A percentile compares a stretch with the other conserved stretches of the same genome.
phyloP scores from a whole-genome alignment of 768 basidiomycete species.

The Macrocybe gigantea region DNA sequence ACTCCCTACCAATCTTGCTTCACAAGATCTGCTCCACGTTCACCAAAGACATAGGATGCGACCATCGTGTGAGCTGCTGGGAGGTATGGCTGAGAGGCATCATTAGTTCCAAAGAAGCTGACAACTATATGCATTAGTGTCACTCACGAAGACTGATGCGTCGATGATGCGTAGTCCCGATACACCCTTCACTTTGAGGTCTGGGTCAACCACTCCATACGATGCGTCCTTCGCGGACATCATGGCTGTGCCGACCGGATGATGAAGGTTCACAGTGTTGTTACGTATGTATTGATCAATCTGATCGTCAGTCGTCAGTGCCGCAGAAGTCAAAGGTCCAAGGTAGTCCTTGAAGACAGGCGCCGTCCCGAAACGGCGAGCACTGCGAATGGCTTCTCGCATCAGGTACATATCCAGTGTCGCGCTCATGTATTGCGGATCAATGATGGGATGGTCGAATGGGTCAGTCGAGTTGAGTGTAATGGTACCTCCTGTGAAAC shows the following conservation, averaged over 20 bases:
- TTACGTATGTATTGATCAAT: slow-evolving; percentile 13
- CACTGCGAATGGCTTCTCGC: not conserved
- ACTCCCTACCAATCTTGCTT: not conserved
- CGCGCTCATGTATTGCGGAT: slow-evolving; percentile 22
- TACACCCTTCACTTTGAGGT: slow-evolving; percentile 23
- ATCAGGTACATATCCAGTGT: not conserved
- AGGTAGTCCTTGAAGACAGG: not conserved
- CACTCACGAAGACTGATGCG: slow-evolving; percentile 15
- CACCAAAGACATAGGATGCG: not conserved
- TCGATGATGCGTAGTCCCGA: slow-evolving; percentile 25
- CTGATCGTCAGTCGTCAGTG: slow-evolving; percentile 14
- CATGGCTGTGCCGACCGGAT: slow-evolving; percentile 18
- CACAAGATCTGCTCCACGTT: not conserved
- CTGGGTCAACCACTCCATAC: slow-evolving; percentile 1
- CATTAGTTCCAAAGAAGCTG: not conserved
- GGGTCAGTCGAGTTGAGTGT: slow-evolving; percentile 5
- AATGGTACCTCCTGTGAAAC: slow-evolving; percentile 8
- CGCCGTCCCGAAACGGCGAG: not conserved
- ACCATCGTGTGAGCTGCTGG: not conserved
- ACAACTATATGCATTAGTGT: too few relatives aligned
- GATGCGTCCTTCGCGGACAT: slow-evolving; percentile 8
- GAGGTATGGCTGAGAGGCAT: not conserved
- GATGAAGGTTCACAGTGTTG: slow-evolving; percentile 12
- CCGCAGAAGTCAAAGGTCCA: not conserved
- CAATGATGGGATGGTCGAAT: not conserved